Base-by-base conservation (phyloP, 768 basidiomycete species). In the Clitopilus passeckerianus region DNA sequence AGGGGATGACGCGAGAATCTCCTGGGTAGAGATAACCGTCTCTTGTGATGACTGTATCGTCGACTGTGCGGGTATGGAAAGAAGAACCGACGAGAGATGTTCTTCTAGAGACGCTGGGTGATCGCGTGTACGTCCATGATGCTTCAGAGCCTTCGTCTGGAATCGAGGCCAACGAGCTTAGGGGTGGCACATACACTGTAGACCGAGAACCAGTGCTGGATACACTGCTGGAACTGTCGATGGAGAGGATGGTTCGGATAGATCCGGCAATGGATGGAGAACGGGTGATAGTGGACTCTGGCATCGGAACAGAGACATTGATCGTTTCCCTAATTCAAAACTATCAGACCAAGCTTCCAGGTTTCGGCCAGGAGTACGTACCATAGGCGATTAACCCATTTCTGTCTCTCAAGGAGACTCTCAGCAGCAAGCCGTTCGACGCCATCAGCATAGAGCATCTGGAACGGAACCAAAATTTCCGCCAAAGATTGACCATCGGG, bases 361-460 rank as follows among this genome's bases (percentile, higher is more conserved):
- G 16, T 62, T 43, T 61, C 59, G 20, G 15, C n/a, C 43, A 64
- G 61, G 10, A 15, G 24, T 1, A 76, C 85, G 53, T 66, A 93
- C 95, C 91, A 94, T 57, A 97, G 82, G 5, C 92, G 84, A 66
- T 90, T 91, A 12, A 95, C 93, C 95, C 95, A 97, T 71, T 89
- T 85, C 56, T 93, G 88, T 64, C 94, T 79, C 70, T 95, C 91
- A 59, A 90, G 71, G 6, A 93, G 81, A 63, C 91, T 94, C 68
- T 95, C 94, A n/a, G 91, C 88, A 5, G 88, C 94, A 23, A 97
- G 70, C 7, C 95, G 74, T 69, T 97, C 95, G 1, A 94, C 86
- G 1, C 95, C 94, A 69, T 97, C 95, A 10, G 83, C 81, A 68
- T 97, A 97, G 34, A 94, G 68, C 77, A 97, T 82, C 69, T 95